Base-by-base conservation (phyloP, 805 yeast genomes). In the Pachysolen tannophilus region DNA sequence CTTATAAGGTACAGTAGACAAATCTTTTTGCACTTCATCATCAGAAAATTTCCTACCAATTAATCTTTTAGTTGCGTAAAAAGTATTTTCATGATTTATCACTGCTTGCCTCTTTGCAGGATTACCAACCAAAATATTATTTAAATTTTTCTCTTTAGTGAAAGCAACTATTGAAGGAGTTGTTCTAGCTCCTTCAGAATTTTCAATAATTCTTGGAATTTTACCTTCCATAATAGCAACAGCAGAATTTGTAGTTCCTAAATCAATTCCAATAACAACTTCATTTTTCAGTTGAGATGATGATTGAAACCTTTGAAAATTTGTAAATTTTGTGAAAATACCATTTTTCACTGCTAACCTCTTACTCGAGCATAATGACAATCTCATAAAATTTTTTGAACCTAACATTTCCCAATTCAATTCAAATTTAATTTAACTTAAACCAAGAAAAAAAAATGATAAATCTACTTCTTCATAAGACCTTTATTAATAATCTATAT, bases 71-170 rank as follows among this genome's bases (percentile, higher is more conserved):
- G 97, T 87, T 58, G 96, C 95, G 47, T 84, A 87, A 45, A 87
- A 72, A 37, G 97, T 87, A 72, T 87, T 88, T 57, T 81, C 86
- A 38, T 94, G 94, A 73, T 87, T 87, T 46, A 87, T 86, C 35
- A 86, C 88, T 42, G 95, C 94, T 67, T 87, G 97, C 58, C 96
- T 83, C 71, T 87, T 88, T 51, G 97, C 97, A 46, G 94, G 86
- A 41, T 80, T 84, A 64, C 97, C 97, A 42, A 87, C 95, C 42
- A 87, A 67, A 55, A 94, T 79, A 65, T 84, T 94, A 41, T 90
- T 92, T 41, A 82, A 92, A n/a, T 43, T 44, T n/a, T n/a, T n/a
- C n/a, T n/a, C n/a, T 59, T 81, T 79, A 47, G 92, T 82, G 75
- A 87, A 87, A 36, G 96, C 96, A 41, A 87, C 96, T 29, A 87